Base-by-base conservation (phyloP, 768 basidiomycete genomes). In the Mycena alexandri region DNA sequence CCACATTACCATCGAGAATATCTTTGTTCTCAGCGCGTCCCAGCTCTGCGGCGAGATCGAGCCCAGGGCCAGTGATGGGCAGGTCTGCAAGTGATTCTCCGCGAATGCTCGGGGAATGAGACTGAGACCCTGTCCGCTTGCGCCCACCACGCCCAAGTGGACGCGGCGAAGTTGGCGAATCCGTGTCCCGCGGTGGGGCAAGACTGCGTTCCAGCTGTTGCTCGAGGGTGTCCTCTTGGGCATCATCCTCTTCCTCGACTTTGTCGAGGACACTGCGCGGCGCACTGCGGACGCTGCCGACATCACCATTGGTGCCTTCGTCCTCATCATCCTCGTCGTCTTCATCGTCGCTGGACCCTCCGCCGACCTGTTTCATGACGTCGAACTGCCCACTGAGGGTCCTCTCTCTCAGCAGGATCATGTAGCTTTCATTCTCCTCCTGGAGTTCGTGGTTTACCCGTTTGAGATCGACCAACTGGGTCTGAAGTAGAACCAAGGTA, bases 391-490 rank as follows among this genome's bases (percentile, higher is more conserved):
- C 97, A 70, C 86, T 95, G 48, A 99, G 79, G 0, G 98, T 98
- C 82, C 88, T 91, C 80, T 99, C 96, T 68, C 94, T 85, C 25
- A 99, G 81, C 43, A 99, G 85, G 68, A 96, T 94, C 87, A 97
- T 95, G 81, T 95, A 99, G 55, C 93, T 93, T 79, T 98, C 96
- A 77, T 98, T 99, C 73, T 99, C 96, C 78, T 99, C 96, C 79
- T 96, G 94, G 44, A 95, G 78, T 69, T 92, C 89, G 70, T 90
- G 87, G 76, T 98, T 98, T 67, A 96, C 91, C 61, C 93, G 83
- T 79, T 95, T 94, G 59, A 98, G 79, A 74, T 98, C 96, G 38
- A 90, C 83, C 13, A 98, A 84, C 74, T 98, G 95, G 4, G 88
- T 86, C 77, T 94, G 93, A 46, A 96, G 82, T 41, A 95, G 88